Evolutionary conservation across 345 rosid species (phyloP), one percentile per base, ranked within the genome.

Genomic region (Garcia nutans): DNA sequence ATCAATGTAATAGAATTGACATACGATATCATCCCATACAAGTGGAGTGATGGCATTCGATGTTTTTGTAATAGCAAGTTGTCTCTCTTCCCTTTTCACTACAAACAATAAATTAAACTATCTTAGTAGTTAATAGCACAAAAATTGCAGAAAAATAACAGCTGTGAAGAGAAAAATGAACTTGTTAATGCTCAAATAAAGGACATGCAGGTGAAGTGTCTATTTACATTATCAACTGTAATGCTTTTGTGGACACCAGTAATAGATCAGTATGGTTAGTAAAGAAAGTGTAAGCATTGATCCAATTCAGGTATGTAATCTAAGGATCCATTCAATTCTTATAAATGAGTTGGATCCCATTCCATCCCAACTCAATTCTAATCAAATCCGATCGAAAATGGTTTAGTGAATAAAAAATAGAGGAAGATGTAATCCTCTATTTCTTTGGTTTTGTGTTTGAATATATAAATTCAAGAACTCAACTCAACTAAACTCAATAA

Each of bases 11-110:
- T 41, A 56, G 56, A 54, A 68, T 66, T 67, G 42, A 70, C 96
- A 10, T 90, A 95, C 99, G 81, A 93, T 89, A 84, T 95, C 90
- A 63, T 91, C 89, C 96, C 97, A 95, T 52, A 90, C 91, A 0
- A 93, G 80, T 47, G 99, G 99, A 71, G 78, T 91, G 64, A 88
- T 65, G 3, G 97, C 93, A 81, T 91, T 95, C 69, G 89, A 84
- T 63, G 99, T 93, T 81, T 89, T 88, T 42, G 87, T 81, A 58
- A 95, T 84, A 64, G 85, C 93, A 62, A 95, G 97, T 56, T 79
- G 85, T 71, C 75, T 88, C 78, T 95, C 97, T 81, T 82, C 86
- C 72, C 92, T 90, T 86, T 90, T 95, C 88, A 95, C 97, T 93
- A 86, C 70, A 68, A 82, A 80, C 50, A 55, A 41, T 17, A 16